Conservation (phyloP, 108 stramenopile genomes). For the Pinguiococcus pyrenoidosus region DNA sequence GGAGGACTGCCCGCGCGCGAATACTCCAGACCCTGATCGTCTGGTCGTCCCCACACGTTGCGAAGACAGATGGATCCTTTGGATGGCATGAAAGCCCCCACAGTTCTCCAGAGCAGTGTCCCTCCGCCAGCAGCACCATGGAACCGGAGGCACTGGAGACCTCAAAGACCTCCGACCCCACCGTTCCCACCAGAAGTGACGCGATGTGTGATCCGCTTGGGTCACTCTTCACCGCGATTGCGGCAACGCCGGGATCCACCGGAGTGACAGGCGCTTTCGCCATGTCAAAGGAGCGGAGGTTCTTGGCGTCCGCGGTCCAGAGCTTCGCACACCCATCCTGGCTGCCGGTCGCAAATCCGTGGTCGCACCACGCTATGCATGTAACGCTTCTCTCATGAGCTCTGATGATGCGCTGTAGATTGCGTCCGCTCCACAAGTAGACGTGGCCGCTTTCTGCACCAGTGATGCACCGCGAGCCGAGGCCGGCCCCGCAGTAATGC, state of each 20-base stretch:
- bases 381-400: constrained; percentile 28
- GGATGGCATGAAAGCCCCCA: constrained; percentile 24
- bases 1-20: constrained; percentile 11
- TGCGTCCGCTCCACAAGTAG: constrained; percentile 28
- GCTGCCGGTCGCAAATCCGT: constrained; percentile 15
- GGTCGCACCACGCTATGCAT: constrained; percentile 2
- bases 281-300: constrained; percentile 17
- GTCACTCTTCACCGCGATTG: constrained; percentile 6
- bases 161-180: constrained; percentile 28
- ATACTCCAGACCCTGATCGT: constrained; percentile 28
- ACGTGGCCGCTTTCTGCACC: constrained; percentile 24
- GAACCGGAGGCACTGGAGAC: constrained; percentile 14
- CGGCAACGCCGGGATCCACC: constrained; percentile 13
- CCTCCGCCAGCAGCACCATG: constrained; percentile 14
- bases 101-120: constrained; percentile 25
- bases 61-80: constrained; percentile 19
- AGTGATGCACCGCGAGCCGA: constrained; percentile 18
- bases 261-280: constrained; percentile 10
- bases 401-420: too few relatives aligned
- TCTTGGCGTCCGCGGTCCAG: constrained; percentile 20
- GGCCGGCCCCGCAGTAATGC: constrained; percentile 20
- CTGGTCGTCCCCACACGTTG: constrained; percentile 23
- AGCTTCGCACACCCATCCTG: constrained; percentile 31
- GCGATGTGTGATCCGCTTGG: constrained; percentile 8
- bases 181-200: constrained; percentile 16